Conservation (phyloP, 441 rosid genomes). For the Arabidopsis hybrid region DNA sequence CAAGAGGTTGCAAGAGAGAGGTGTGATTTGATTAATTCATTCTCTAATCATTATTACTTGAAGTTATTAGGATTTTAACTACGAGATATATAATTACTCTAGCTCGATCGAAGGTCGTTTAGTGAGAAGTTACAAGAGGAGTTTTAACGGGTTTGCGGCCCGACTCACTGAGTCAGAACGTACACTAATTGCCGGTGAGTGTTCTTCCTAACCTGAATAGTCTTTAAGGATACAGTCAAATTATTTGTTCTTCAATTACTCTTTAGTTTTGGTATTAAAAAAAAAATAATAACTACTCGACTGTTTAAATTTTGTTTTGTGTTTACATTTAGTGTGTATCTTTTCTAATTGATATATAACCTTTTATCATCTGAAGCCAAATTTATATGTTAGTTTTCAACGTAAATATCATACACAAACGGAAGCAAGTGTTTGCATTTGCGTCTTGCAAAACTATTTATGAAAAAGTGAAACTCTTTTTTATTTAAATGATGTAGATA, state of each 20-base stretch:
- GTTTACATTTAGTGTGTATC: not conserved
- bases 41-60: not conserved
- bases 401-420: not conserved
- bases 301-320: too few species aligned
- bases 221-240: not conserved
- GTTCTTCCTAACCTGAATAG: not conserved
- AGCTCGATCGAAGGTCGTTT: slow-evolving; percentile 47
- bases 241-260: not conserved
- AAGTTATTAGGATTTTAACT: not conserved
- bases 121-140: slow-evolving; percentile 60
- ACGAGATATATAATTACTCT: not conserved
- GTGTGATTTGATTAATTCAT: slow-evolving; percentile 23
- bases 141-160: slow-evolving; percentile 40
- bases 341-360: not conserved
- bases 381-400: not conserved
- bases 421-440: slow-evolving; percentile 1
- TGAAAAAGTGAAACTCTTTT: not conserved
- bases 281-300: too few species aligned
- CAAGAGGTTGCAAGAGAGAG: slow-evolving; percentile 42
- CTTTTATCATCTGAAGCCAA: not conserved
- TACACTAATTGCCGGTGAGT: slow-evolving; percentile 31
- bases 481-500: not conserved
- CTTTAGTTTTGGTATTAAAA: not conserved
- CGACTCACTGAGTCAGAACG: slow-evolving; percentile 31
- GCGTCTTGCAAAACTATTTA: not conserved